Evolutionary conservation across 169 alveolate genomes (phyloP).

Genomic region (Eimeria maxima): DNA sequence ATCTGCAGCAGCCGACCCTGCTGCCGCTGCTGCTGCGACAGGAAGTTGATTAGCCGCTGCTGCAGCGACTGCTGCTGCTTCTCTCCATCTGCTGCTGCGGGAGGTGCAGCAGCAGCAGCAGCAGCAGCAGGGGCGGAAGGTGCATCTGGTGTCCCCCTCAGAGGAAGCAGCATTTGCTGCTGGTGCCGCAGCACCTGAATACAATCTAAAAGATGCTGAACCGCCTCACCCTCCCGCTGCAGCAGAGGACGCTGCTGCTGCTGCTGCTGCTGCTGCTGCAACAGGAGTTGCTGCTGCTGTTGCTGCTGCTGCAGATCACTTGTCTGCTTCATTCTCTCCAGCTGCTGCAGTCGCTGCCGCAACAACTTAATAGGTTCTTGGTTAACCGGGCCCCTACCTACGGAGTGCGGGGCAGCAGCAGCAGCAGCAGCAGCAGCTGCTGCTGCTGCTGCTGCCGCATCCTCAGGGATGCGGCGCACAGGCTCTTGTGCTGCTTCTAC

Average conservation of each 20-base stretch:
- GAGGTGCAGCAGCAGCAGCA: slow-evolving; percentile 17
- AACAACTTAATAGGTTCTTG: slow-evolving; percentile 29
- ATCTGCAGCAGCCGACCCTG: slow-evolving; percentile 75
- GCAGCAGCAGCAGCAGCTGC: slow-evolving; percentile 43
- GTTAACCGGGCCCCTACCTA: neutral
- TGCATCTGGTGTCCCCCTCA: slow-evolving; percentile 5
- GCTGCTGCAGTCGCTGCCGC: slow-evolving; percentile 74
- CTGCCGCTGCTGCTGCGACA: slow-evolving; percentile 78
- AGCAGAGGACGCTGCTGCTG: slow-evolving; percentile 67
- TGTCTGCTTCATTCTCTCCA: slow-evolving; percentile 43
- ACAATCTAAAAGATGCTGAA: slow-evolving; percentile 62
- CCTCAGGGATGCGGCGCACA: slow-evolving; percentile 13
- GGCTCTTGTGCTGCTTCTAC: slow-evolving; percentile 27
- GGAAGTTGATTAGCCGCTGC: slow-evolving; percentile 59
- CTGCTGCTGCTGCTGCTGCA: slow-evolving; percentile 57
- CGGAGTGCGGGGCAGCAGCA: slow-evolving; percentile 15
- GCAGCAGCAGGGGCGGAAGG: slow-evolving; percentile 19
- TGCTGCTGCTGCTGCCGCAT: slow-evolving; percentile 5
- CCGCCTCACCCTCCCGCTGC: slow-evolving; percentile 71
- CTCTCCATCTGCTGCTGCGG: slow-evolving; percentile 34
- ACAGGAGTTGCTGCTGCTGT: slow-evolving; percentile 48
- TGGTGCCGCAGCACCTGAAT: slow-evolving; percentile 68
- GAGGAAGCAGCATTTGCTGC: slow-evolving; percentile 66
- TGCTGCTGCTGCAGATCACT: slow-evolving; percentile 59
- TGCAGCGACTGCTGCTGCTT: slow-evolving; percentile 41